Conservation (phyloP, 208 protist species). For the Naegleria lovaniensis region DNA sequence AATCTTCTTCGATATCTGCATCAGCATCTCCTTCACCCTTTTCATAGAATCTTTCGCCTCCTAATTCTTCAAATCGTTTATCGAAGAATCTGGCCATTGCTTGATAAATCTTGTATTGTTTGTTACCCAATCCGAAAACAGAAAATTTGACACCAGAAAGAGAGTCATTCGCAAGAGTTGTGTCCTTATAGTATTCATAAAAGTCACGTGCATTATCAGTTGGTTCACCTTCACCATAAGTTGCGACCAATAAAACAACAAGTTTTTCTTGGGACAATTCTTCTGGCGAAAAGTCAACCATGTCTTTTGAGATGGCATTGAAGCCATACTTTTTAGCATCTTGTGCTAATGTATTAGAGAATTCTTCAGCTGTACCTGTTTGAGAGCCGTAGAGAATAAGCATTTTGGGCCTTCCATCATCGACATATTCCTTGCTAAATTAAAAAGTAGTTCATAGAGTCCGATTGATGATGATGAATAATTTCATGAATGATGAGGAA, state of each 20-base stretch:
- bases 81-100: slow-evolving; percentile 52
- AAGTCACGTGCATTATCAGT: slow-evolving; percentile 66
- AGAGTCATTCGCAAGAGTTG: not conserved
- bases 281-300: slow-evolving; percentile 45
- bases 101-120: slow-evolving; percentile 90
- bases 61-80: slow-evolving; percentile 43
- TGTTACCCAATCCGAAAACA: slow-evolving; percentile 87
- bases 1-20: slow-evolving; percentile 62
- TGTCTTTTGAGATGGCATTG: slow-evolving; percentile 42
- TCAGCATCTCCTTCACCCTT: slow-evolving; percentile 61
- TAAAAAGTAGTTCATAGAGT: not conserved
- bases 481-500: too few relatives aligned
- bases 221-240: slow-evolving; percentile 72
- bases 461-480: too few relatives aligned
- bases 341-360: slow-evolving; percentile 48
- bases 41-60: slow-evolving; percentile 45
- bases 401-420: slow-evolving; percentile 8
- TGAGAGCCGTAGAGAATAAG: slow-evolving; percentile 63
- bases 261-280: slow-evolving; percentile 35
- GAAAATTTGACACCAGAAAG: slow-evolving; percentile 52
- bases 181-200: slow-evolving; percentile 45
- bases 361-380: slow-evolving; percentile 70
- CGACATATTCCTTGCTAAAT: not conserved
- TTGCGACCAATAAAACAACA: slow-evolving; percentile 61
- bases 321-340: slow-evolving; percentile 55